Base-by-base conservation (phyloP, 306 rosid species). In the Castanopsis chinensis region DNA sequence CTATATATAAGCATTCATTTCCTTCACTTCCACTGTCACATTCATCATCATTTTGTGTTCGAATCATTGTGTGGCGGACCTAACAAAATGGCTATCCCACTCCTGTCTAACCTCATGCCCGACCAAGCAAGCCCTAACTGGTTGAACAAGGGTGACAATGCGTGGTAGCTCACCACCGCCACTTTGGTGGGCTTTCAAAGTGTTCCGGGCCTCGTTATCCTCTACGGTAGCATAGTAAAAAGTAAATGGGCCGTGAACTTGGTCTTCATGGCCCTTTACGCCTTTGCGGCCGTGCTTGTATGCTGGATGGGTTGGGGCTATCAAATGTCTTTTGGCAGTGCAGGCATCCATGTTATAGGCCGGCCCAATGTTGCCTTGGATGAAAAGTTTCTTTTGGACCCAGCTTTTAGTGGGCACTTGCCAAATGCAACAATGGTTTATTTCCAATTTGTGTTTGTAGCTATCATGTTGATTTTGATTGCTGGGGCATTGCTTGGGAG, bases 211-310 rank as follows among this genome's bases (percentile, higher is more conserved):
- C 87, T 88, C 0, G 81, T 85, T 2, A 85, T 88, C 56, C 89
- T 88, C 21, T 85, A 88, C 37, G 87, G 91, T 37, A 88, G 91
- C 87, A 81, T 88, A 6, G 91, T 80, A 14, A 87, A 87, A 73
- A 83, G 78, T 72, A 85, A 87, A 71, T 85, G 91, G 91, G 91
- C 89, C 0, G 65, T 88, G 69, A 88, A 88, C 83, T 85, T 86
- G 0, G 87, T 83, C 12, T 88, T 85, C 83, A 85, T 88, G 91
- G 91, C 89, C 51, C 76, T 85, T 0, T 88, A 88, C 35, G 87
- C 89, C 25, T 88, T 88, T 51, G 87, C 82, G 0, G 89, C 89
- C 7, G 82, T 78, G 23, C 30, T 88, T 21, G 59, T 88, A 57
- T 88, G 89, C 35, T 88, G 91, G 91, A 76, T 85, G 0, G 87